Base-by-base conservation (phyloP, 192 early-diverging fungal species). In the Backusella australiensis region DNA sequence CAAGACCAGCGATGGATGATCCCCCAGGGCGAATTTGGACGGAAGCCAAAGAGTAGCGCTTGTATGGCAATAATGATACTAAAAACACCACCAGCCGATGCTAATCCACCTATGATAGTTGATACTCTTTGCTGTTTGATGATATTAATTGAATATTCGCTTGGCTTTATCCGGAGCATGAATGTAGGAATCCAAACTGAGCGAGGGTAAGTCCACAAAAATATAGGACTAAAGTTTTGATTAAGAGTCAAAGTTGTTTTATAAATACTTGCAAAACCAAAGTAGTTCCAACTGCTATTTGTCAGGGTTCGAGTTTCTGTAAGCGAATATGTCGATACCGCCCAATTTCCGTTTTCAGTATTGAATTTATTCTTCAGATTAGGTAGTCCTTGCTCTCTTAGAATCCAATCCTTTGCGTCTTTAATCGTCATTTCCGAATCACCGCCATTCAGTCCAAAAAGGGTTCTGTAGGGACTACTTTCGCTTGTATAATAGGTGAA, bases 1-100 rank as follows among this genome's bases (percentile, higher is more conserved):
- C 67, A 44, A 68, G 74, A 75, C 74, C 74, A 75, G 26, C 66
- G 74, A 75, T 68, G 74, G 29, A 75, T 38, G n/a, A 75, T 66
- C 11, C 74, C 74, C 74, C 74, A 75, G 1, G 66, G 74, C 15
- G 74, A 75, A 68, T 46, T 34, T 34, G 66, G 74, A 75, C 74
- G 74, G 34, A 44, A 68, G n/a, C 74, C 74, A 26, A 75, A 75
- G 4, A 75, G 65, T 42, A 65, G 68, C 6, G 34, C 29, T 35
- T 75, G 46, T 9, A 75, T 21, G 32, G 65, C 74, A 23, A 23
- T 23, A 23, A 23, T 23, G 23, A 23, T 23, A 68, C 74, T 67
- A 1, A 75, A 26, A 7, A 75, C 41, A 75, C 74, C 74, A 68
- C 74, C 74, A 34, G 44, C 41, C 4, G 41, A 68, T 36, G 65